Conservation (phyloP, 352 stramenopile genomes). For the Phytophthora sojae region DNA sequence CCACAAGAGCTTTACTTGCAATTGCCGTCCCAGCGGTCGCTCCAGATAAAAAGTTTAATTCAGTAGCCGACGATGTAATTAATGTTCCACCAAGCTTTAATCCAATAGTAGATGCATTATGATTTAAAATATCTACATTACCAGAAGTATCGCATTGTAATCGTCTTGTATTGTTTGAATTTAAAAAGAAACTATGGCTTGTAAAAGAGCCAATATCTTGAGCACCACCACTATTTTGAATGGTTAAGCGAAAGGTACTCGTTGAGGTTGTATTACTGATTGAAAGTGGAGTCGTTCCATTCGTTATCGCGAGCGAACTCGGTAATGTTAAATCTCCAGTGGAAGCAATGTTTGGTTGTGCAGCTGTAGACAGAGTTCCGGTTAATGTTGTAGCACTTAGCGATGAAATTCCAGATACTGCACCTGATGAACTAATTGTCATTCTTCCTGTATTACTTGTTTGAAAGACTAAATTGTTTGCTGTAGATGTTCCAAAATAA, state of each 20-base stretch:
- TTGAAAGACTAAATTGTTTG: too few relatives aligned
- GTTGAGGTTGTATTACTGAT: slow-evolving; percentile 2
- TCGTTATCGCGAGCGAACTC: too few relatives aligned
- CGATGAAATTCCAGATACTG: too few relatives aligned
- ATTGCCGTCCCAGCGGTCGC: neutral
- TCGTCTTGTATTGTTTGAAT: slow-evolving; percentile 1
- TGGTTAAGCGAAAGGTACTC: neutral
- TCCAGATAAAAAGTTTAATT: neutral
- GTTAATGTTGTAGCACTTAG: too few relatives aligned
- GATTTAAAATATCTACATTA: neutral
- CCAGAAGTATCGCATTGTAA: neutral
- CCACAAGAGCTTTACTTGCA: neutral
- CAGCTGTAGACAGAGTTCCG: too few relatives aligned
- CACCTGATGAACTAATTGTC: too few relatives aligned
- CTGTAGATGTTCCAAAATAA: too few relatives aligned
- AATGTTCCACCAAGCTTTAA: neutral
- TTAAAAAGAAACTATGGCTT: neutral
- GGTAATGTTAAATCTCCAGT: neutral
- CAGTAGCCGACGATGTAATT: neutral
- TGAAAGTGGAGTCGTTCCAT: neutral
- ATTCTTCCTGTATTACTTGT: too few relatives aligned
- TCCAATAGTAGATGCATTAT: neutral
- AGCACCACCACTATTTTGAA: neutral
- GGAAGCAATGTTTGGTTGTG: too few relatives aligned
- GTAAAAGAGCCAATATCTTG: slow-evolving; percentile 1